phyloP scores from a whole-genome alignment of 257 asterid species.

The Penstemon davidsonii region DNA sequence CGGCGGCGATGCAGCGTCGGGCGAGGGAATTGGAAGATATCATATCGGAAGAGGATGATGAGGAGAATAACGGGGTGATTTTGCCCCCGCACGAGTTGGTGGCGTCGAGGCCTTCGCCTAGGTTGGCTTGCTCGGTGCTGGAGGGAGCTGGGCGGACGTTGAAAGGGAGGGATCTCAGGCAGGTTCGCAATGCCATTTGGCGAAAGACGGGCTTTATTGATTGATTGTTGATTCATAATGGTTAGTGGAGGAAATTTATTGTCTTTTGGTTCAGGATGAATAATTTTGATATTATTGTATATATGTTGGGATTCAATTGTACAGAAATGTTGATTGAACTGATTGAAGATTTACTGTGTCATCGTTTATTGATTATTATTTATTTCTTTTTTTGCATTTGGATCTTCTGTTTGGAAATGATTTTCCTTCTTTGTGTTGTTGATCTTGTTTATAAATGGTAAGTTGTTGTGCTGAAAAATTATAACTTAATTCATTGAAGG shows the following conservation, averaged over 20 bases:
- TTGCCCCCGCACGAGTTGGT: slow-evolving; percentile 74
- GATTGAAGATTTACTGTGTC: slow-evolving; percentile 10
- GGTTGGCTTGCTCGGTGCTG: slow-evolving; percentile 58
- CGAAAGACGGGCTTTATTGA: slow-evolving; percentile 70
- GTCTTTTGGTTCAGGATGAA: slow-evolving; percentile 26
- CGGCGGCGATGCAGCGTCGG: slow-evolving; percentile 41
- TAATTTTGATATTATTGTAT: slow-evolving; percentile 27
- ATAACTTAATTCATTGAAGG: too few relatives aligned
- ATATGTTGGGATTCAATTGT: slow-evolving; percentile 33
- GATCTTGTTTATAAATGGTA: slow-evolving; percentile 6
- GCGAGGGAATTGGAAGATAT: slow-evolving; percentile 40
- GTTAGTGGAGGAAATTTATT: slow-evolving; percentile 11
- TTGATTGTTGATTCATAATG: slow-evolving; percentile 31
- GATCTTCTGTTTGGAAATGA: slow-evolving; percentile 1
- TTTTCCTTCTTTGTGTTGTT: background rate
- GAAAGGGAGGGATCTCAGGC: slow-evolving; percentile 79
- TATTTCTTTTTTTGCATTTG: slow-evolving; percentile 3
- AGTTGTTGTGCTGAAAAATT: background rate
- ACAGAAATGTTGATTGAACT: slow-evolving; percentile 25
- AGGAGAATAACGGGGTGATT: slow-evolving; percentile 32
- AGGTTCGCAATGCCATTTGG: slow-evolving; percentile 71
- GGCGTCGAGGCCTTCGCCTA: slow-evolving; percentile 50
- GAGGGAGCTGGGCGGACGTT: slow-evolving; percentile 79
- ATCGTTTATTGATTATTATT: slow-evolving; percentile 12
- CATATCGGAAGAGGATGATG: slow-evolving; percentile 36